These are phyloP conservation scores for Brassica hybrid DNA, from an alignment of 441 rosid species.

Conservation along the genomic window DNA sequence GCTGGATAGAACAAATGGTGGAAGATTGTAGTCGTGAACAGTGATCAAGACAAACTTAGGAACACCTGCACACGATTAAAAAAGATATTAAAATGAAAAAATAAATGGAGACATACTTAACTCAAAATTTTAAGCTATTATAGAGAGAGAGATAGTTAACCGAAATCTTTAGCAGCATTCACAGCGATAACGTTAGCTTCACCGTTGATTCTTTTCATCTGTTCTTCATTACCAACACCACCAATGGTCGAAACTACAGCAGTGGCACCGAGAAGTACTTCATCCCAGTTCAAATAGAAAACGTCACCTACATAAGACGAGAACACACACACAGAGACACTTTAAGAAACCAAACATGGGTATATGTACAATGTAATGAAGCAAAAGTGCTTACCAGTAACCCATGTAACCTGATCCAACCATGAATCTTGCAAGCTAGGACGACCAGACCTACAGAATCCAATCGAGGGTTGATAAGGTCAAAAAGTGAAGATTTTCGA, in stretches of 20 bases:
- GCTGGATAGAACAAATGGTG: conserved; percentile 74
- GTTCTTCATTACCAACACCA: conserved; percentile 91
- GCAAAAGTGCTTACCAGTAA: conserved; percentile 58
- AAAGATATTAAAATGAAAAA: conserved; percentile 2
- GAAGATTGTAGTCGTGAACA: conserved; percentile 91
- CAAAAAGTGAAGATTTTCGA: neutral
- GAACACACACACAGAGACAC: neutral
- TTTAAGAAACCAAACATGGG: conserved; percentile 12
- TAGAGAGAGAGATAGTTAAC: conserved; percentile 44
- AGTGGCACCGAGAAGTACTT: conserved; percentile 84
- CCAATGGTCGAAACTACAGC: conserved; percentile 93
- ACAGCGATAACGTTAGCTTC: conserved; percentile 87
- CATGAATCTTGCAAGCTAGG: conserved; percentile 74
- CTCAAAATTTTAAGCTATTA: neutral
- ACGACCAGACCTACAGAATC: conserved; percentile 71
- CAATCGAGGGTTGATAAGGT: neutral
- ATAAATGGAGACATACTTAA: neutral
- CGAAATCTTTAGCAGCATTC: conserved; percentile 81
- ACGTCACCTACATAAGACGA: conserved; percentile 67
- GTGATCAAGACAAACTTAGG: conserved; percentile 84
- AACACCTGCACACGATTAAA: conserved; percentile 53
- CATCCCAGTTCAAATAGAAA: conserved; percentile 94
- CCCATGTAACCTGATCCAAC: conserved; percentile 94
- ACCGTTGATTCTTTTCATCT: conserved; percentile 88
- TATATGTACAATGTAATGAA: neutral